These are phyloP conservation scores for Biscogniauxia mediterranea DNA, from an alignment of 2,329 filamentous ascomycete species.

Conservation along the genomic window DNA sequence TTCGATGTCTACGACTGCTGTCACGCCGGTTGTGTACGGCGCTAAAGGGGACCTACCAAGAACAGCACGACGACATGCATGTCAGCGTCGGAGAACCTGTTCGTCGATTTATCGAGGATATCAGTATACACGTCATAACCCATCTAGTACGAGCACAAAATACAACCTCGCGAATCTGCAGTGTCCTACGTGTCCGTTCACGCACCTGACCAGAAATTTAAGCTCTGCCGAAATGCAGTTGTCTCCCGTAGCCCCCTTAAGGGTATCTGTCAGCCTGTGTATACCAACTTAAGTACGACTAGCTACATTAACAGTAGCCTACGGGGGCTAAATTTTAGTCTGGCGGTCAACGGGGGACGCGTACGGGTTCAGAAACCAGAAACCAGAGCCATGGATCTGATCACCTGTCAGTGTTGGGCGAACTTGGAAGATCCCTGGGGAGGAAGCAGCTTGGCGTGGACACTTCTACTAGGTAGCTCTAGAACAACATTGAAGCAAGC, in stretches of 20 bases:
- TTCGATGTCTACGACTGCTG: background rate
- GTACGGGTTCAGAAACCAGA: slow-evolving; percentile 3
- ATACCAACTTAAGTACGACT: background rate
- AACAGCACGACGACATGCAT: background rate
- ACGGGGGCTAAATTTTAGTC: background rate
- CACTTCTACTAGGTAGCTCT: background rate
- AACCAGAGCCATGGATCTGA: slow-evolving; percentile 14
- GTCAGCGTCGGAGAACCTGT: background rate
- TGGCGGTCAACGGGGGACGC: slow-evolving; percentile 9
- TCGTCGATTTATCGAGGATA: background rate
- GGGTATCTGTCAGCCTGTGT: background rate
- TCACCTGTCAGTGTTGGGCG: slow-evolving; percentile 15
- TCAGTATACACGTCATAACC: background rate
- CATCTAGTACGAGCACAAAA: background rate
- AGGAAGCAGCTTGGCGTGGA: slow-evolving; percentile 1
- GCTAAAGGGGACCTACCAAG: background rate
- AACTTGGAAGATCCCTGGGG: slow-evolving; percentile 16
- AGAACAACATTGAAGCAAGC: background rate
- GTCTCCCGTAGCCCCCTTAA: background rate
- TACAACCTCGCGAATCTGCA: background rate
- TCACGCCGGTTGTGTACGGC: background rate
- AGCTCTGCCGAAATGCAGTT: background rate
- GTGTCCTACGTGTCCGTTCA: background rate
- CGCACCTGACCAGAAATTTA: slow-evolving; percentile 1
- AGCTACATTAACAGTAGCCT: no score